Base-by-base conservation (phyloP, 1,284 basidiomycete species). In the Microbotryum violaceum region DNA sequence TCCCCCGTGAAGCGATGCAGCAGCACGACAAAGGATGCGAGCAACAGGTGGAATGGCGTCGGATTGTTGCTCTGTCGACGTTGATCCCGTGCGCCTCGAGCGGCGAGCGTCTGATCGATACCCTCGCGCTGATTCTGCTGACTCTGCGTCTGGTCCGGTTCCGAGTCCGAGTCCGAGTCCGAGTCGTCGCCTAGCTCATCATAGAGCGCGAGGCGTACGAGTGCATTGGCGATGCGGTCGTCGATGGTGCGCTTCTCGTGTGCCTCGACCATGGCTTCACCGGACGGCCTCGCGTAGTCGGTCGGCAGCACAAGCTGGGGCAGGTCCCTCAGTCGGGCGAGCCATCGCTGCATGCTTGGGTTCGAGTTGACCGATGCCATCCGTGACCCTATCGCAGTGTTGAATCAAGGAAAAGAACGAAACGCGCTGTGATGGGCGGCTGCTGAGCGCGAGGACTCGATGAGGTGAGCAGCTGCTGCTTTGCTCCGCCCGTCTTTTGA, bases 1-100 rank as follows among this genome's bases (percentile, higher is more conserved):
- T 99, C 96, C 56, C 89, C 92, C 0, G 96, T 97, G 78, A 93
- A 97, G 49, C 96, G 82, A 79, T 97, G 91, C 16, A 99, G 79
- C 44, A 98, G 80, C 45, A 96, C 87, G 25, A 85, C 82, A 76
- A 98, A 97, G 1, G 93, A 87, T 21, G 94, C 85, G 51, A 98
- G 82, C 51, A 98, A 83, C 18, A 98, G 81, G 74, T 97, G 91
- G 75, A 92, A 96, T 2, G 89, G 86, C 4, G 91, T 90, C 6
- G 91, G 89, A 8, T 46, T 57, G 33, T 46, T 57, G 61, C 25
- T 57, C 52, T 42, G 37, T 18, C 16, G 10, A 42, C 37, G 27
- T 54, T 54, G 25, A 3, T 21, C 27, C 20, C 12, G 21, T 23
- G 12, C 51, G 3, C 8, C 27, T 18, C 4, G 23, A 10, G 8